Evolutionary conservation across 352 stramenopile genomes (phyloP).

Genomic region (Elongisporangium prolatum): DNA sequence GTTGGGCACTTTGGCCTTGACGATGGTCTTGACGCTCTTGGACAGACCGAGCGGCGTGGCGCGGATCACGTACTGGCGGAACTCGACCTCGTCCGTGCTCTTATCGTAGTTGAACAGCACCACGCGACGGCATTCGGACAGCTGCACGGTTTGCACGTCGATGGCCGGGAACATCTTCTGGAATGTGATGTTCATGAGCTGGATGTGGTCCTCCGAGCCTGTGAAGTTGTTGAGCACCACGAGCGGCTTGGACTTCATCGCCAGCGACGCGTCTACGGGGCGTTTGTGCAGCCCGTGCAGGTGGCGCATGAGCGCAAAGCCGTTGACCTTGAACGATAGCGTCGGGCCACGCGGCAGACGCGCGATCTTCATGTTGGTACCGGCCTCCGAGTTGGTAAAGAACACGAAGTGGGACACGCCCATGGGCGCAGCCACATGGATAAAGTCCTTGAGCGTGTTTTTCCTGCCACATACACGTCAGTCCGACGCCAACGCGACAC

Average conservation of each 20-base stretch:
- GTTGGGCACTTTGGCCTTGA: slow-evolving; percentile 93
- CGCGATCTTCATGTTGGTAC: slow-evolving; percentile 94
- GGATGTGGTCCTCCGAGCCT: slow-evolving; percentile 78
- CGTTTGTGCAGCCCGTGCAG: slow-evolving; percentile 90
- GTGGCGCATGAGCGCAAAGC: slow-evolving; percentile 91
- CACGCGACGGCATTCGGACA: slow-evolving; percentile 94
- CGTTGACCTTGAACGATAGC: slow-evolving; percentile 89
- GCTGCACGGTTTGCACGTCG: slow-evolving; percentile 95
- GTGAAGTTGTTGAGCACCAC: slow-evolving; percentile 99
- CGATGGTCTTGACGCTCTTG: slow-evolving; percentile 86
- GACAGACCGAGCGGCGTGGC: slow-evolving; percentile 92
- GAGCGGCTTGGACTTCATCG: slow-evolving; percentile 90
- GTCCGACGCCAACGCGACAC: neutral
- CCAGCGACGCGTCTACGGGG: slow-evolving; percentile 84
- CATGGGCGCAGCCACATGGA: slow-evolving; percentile 86
- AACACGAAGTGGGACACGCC: slow-evolving; percentile 97
- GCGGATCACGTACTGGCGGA: slow-evolving; percentile 97
- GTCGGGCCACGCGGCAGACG: slow-evolving; percentile 93
- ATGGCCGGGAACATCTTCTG: slow-evolving; percentile 99
- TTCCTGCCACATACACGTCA: slow-evolving; percentile 22
- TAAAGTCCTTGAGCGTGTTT: slow-evolving; percentile 92
- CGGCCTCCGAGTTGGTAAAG: slow-evolving; percentile 93
- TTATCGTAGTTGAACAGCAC: slow-evolving; percentile 97
- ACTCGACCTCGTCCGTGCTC: slow-evolving; percentile 90
- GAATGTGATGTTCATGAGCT: slow-evolving; percentile 98